A percentile compares a stretch with the other conserved stretches of the same genome.
phyloP scores from a whole-genome alignment of 2,329 filamentous ascomycete species.

The Aotearoamyces nothofagi region DNA sequence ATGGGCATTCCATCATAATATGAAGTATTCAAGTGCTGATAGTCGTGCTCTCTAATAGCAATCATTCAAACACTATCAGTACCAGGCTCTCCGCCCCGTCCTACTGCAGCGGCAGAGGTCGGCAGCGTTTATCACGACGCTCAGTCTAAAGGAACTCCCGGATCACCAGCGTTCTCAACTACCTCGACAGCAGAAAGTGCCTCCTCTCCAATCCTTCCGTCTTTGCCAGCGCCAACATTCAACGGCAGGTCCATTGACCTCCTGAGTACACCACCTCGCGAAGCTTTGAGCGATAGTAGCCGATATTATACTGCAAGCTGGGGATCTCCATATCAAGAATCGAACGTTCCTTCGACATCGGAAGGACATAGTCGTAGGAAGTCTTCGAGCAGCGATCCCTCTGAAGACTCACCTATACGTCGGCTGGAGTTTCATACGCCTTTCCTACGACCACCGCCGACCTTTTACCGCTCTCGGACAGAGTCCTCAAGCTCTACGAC shows the following conservation, averaged over 20 bases:
- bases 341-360: constrained; percentile 29
- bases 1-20: constrained; percentile 6
- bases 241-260: constrained; percentile 38
- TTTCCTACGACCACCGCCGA: constrained; percentile 41
- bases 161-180: constrained; percentile 44
- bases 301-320: constrained; percentile 61
- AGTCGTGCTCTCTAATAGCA: too few species aligned
- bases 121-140: constrained; percentile 18
- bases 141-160: constrained; percentile 18
- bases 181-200: constrained; percentile 43
- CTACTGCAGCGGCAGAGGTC: constrained; percentile 48
- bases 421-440: constrained; percentile 46
- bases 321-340: constrained; percentile 76
- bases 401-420: constrained; percentile 44
- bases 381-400: constrained; percentile 42
- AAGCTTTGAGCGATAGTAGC: constrained; percentile 19
- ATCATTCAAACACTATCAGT: constrained; percentile 20
- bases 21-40: constrained; percentile 5
- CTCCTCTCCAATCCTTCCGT: constrained; percentile 41
- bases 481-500: constrained; percentile 22
- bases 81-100: constrained; percentile 29
- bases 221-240: constrained; percentile 41
- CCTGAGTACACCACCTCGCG: constrained; percentile 33
- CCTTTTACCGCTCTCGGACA: constrained; percentile 19
- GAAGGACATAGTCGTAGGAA: constrained; percentile 22